Conservation (phyloP, 2,329 filamentous ascomycete genomes). For the Plectosphaerella sp. region DNA sequence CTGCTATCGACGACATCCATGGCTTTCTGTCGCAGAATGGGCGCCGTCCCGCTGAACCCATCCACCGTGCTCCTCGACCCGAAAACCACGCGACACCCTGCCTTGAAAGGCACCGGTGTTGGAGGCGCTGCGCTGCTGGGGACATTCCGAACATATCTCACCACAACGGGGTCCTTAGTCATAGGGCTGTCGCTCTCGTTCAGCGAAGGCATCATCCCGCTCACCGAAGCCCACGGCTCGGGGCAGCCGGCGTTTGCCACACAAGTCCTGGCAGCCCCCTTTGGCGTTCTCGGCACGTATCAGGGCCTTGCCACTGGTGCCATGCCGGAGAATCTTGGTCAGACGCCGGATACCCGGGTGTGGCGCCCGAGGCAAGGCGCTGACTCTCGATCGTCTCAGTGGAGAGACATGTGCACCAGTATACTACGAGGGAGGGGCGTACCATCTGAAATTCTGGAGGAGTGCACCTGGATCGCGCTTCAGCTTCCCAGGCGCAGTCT, state of each 20-base stretch:
- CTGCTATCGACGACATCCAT: slow-evolving; percentile 45
- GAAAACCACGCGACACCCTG: slow-evolving; percentile 6
- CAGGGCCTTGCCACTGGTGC: slow-evolving; percentile 29
- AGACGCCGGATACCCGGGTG: slow-evolving; percentile 50
- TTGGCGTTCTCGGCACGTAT: slow-evolving; percentile 43
- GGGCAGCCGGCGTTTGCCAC: slow-evolving; percentile 35
- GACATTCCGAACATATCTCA: slow-evolving; percentile 50
- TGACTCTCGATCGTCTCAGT: slow-evolving; percentile 36
- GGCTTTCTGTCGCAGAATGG: slow-evolving; percentile 42
- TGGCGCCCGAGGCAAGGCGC: slow-evolving; percentile 34
- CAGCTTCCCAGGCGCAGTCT: slow-evolving; percentile 40
- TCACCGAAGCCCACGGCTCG: slow-evolving; percentile 37
- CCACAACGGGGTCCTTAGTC: slow-evolving; percentile 50
- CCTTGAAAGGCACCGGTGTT: background rate
- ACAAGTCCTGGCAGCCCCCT: slow-evolving; percentile 49
- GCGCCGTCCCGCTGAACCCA: slow-evolving; percentile 48
- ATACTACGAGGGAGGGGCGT: slow-evolving; percentile 47
- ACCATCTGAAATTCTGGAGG: slow-evolving; percentile 34
- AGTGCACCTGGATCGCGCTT: slow-evolving; percentile 47
- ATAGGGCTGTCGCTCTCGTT: slow-evolving; percentile 43
- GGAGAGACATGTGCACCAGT: slow-evolving; percentile 46
- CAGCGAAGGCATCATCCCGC: slow-evolving; percentile 40
- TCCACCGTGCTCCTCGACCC: slow-evolving; percentile 42
- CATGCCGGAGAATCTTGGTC: slow-evolving; percentile 34
- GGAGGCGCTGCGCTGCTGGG: slow-evolving; percentile 21